A percentile compares a stretch with the other conserved stretches of the same genome.
Evolutionary conservation across 176 grass and related monocot genomes (phyloP).

Genomic region (Calamus simplicifolius): DNA sequence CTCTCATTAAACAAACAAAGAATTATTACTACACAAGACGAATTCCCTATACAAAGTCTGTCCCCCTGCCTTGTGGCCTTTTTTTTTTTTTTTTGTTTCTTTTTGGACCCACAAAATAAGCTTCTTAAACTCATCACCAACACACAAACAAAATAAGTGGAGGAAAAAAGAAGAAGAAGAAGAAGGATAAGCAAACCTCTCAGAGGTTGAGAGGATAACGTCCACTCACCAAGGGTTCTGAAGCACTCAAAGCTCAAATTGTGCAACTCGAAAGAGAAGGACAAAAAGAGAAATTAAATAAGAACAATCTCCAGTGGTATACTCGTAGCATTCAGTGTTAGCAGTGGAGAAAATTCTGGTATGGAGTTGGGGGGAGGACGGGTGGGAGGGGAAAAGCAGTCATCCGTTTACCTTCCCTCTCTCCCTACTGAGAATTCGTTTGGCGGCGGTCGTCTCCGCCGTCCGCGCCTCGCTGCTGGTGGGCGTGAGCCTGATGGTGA

Average conservation of each 20-base stretch:
- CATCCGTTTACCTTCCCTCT: background rate
- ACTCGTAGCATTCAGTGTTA: background rate
- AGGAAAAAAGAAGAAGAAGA: background rate
- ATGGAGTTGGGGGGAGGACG: no score
- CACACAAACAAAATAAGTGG: conserved; percentile 23
- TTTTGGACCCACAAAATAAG: conserved; percentile 9
- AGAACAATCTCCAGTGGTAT: background rate
- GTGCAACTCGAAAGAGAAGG: background rate
- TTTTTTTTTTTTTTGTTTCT: background rate
- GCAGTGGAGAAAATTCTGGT: background rate
- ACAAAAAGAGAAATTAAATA: conserved; percentile 1
- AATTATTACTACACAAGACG: conserved; percentile 9
- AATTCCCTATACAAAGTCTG: conserved; percentile 5
- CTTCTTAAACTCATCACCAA: conserved; percentile 31
- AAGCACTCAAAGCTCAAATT: conserved; percentile 11
- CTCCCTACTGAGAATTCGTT: conserved; percentile 10
- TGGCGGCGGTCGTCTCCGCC: conserved; percentile 12
- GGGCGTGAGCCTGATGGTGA: background rate
- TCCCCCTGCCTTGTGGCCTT: conserved; percentile 1
- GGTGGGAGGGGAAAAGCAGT: no score
- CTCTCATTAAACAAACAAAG: background rate
- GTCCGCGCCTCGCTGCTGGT: conserved; percentile 7
- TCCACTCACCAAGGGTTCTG: conserved; percentile 19
- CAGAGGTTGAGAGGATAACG: background rate
- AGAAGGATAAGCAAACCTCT: background rate